Percentiles rank a stretch among this genome's conserved stretches.
These are phyloP conservation scores for Chytridiales sp. DNA, from an alignment of 371 early-diverging fungal genomes.

Conservation along the genomic window DNA sequence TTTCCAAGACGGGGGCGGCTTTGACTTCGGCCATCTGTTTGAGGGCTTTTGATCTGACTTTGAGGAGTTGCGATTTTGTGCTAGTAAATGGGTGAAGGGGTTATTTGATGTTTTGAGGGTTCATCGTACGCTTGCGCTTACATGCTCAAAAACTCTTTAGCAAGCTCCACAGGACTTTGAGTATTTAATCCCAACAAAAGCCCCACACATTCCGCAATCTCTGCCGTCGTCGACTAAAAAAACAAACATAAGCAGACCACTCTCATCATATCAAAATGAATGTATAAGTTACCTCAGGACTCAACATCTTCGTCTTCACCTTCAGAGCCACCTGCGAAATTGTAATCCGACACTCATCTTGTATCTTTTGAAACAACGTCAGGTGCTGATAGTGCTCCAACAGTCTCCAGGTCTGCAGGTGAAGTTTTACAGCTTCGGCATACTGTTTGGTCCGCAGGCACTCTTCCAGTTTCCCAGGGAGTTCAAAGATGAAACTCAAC, in stretches of 20 bases:
- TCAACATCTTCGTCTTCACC: slow-evolving; percentile 55
- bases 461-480: slow-evolving; percentile 70
- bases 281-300: slow-evolving; percentile 25
- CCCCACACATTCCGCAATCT: slow-evolving; percentile 56
- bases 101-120: no score
- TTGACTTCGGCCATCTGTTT: slow-evolving; percentile 17
- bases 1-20: no score
- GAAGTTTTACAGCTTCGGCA: slow-evolving; percentile 73
- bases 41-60: slow-evolving; percentile 7
- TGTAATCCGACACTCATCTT: slow-evolving; percentile 69
- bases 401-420: slow-evolving; percentile 68
- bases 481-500: slow-evolving; percentile 82
- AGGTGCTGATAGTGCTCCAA: slow-evolving; percentile 72
- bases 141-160: slow-evolving; percentile 27
- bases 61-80: slow-evolving; percentile 19
- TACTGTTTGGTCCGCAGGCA: slow-evolving; percentile 61
- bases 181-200: slow-evolving; percentile 61
- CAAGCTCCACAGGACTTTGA: slow-evolving; percentile 28
- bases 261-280: slow-evolving; percentile 9
- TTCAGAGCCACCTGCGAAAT: slow-evolving; percentile 64
- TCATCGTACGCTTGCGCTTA: no score
- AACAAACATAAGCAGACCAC: slow-evolving; percentile 13
- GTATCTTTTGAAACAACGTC: slow-evolving; percentile 73
- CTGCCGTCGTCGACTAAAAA: slow-evolving; percentile 40
- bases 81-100: no score